Base-by-base conservation (phyloP, 108 stramenopile genomes). In the Cylindrotheca closterium region DNA sequence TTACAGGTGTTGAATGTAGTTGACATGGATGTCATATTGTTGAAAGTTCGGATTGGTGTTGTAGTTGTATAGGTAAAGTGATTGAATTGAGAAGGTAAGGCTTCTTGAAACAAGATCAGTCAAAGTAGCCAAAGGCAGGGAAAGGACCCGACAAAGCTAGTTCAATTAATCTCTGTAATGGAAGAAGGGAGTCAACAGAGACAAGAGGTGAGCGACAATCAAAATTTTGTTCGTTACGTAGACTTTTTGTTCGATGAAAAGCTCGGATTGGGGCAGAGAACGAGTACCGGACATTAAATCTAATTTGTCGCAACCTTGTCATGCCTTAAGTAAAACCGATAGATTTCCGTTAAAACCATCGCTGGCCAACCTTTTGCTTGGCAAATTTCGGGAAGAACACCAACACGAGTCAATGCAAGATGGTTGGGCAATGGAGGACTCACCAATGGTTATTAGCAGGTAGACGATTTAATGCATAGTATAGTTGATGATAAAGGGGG, bases 141-240 rank as follows among this genome's bases (percentile, higher is more conserved):
- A 51, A 54, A 53, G 26, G 53, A 64, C 63, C 63, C 63, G 34
- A n/a, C 30, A 51, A 50, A 64, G 63, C 51, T 27, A 37, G 53
- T 53, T 64, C 51, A 64, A 64, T 64, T 42, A 22, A 47, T 64
- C 63, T 42, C 37, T 64, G 46, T 64, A 10, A 31, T 52, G 2
- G 26, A 47, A 26, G 24, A 61, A 2, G 34, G 8, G 27, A 55
- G 51, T n/a, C 5, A 22, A 22, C 18, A 15, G 7, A 15, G 15
- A 15, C 7, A 42, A 42, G 37, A 42, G 37, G n/a, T n/a, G n/a
- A n/a, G n/a, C n/a, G n/a, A n/a, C n/a, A n/a, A n/a, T n/a, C n/a
- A n/a, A n/a, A n/a, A n/a, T n/a, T n/a, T n/a, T n/a, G n/a, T n/a
- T n/a, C n/a, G n/a, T n/a, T n/a, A n/a, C n/a, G n/a, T n/a, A n/a